phyloP scores from a whole-genome alignment of 345 rosid genomes.

The Syzygium aqueum region DNA sequence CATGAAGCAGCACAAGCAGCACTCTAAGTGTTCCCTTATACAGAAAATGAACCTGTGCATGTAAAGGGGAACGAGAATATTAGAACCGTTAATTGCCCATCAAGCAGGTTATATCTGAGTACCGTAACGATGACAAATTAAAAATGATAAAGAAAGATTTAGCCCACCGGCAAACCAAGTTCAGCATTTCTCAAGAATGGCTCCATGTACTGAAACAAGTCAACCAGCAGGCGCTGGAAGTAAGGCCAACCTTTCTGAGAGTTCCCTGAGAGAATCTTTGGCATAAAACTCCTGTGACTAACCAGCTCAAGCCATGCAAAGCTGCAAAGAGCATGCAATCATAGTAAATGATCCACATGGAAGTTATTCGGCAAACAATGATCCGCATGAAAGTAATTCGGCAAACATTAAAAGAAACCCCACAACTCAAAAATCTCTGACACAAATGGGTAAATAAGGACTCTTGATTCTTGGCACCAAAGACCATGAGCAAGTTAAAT shows the following conservation, averaged over 20 bases:
- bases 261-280: constrained; percentile 76
- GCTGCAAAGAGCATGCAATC: constrained; percentile 27
- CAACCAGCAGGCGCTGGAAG: constrained; percentile 82
- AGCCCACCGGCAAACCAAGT: constrained; percentile 54
- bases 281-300: constrained; percentile 97
- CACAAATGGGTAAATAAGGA: not conserved
- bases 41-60: constrained; percentile 59
- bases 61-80: not conserved
- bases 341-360: not conserved
- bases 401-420: not conserved
- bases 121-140: not conserved
- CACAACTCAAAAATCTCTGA: not conserved
- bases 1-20: constrained; percentile 89
- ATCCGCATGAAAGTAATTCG: not conserved
- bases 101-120: not conserved
- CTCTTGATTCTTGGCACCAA: not conserved
- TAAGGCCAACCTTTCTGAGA: constrained; percentile 94
- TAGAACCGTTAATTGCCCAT: not conserved
- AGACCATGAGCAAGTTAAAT: not conserved
- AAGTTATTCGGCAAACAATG: not conserved
- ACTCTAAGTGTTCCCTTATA: constrained; percentile 94
- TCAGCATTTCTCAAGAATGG: constrained; percentile 94
- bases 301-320: constrained; percentile 97
- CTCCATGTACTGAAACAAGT: constrained; percentile 90
- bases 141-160: not conserved